Percentiles rank a stretch among this genome's conserved stretches.
phyloP scores from a whole-genome alignment of 352 stramenopile genomes.

The Phytophthora palmivora region DNA sequence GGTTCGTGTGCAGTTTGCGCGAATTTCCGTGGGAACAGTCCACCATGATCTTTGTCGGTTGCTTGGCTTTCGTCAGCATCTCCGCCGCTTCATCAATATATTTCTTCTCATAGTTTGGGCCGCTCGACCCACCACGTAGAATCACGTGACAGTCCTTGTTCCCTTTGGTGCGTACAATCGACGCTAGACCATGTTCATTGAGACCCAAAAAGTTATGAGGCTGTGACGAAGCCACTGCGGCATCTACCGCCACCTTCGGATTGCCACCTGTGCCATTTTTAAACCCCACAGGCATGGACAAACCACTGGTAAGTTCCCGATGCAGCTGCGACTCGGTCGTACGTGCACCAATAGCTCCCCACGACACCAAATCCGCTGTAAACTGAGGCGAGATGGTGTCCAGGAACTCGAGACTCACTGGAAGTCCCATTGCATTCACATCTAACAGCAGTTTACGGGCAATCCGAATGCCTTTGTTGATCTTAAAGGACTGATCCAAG shows the following conservation, averaged over 20 bases:
- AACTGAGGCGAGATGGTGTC: slow-evolving; percentile 88
- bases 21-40: slow-evolving; percentile 92
- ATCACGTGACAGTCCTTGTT: slow-evolving; percentile 90
- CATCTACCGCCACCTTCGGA: slow-evolving; percentile 85
- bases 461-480: slow-evolving; percentile 89
- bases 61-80: slow-evolving; percentile 71
- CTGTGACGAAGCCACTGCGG: slow-evolving; percentile 67
- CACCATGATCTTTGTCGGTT: slow-evolving; percentile 84
- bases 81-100: slow-evolving; percentile 68
- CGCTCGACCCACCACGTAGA: slow-evolving; percentile 70
- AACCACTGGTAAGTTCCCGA: slow-evolving; percentile 77
- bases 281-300: slow-evolving; percentile 88
- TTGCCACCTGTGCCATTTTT: slow-evolving; percentile 88
- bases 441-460: slow-evolving; percentile 86
- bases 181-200: too few relatives aligned
- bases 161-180: too few relatives aligned
- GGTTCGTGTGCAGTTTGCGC: slow-evolving; percentile 84
- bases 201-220: too few relatives aligned
- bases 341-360: slow-evolving; percentile 84
- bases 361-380: slow-evolving; percentile 78
- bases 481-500: slow-evolving; percentile 85
- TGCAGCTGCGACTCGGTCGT: slow-evolving; percentile 88
- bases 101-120: slow-evolving; percentile 84
- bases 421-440: slow-evolving; percentile 80
- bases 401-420: too few relatives aligned